Conservation (phyloP, 495 filamentous ascomycete genomes). For the Neohortaea acidophila region DNA sequence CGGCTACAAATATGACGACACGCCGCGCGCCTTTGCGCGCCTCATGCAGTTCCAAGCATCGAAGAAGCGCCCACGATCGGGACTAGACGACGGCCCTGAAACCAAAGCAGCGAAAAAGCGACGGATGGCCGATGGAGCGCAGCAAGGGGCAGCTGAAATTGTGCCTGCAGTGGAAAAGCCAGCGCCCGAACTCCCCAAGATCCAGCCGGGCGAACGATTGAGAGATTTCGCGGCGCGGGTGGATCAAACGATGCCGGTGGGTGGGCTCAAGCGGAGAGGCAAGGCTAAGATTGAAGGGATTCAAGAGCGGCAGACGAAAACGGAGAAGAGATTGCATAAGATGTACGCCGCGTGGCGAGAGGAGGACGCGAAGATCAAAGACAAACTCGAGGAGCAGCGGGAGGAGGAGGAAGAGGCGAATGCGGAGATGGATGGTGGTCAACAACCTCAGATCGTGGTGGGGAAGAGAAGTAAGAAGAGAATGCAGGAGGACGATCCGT, state of each 20-base stretch:
- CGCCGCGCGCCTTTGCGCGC: conserved; percentile 68
- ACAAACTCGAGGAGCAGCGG: conserved; percentile 43
- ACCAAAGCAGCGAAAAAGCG: conserved; percentile 23
- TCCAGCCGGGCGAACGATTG: conserved; percentile 67
- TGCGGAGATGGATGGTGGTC: conserved; percentile 36
- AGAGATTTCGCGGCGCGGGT: conserved; percentile 74
- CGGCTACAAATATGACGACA: conserved; percentile 48
- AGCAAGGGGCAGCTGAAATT: background rate
- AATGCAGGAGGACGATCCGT: conserved; percentile 58
- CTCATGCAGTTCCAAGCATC: conserved; percentile 52
- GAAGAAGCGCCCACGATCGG: conserved; percentile 39
- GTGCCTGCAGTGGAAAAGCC: background rate
- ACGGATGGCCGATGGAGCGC: conserved; percentile 18
- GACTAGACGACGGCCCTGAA: conserved; percentile 50
- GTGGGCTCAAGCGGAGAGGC: conserved; percentile 28
- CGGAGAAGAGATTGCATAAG: conserved; percentile 66
- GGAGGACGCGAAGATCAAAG: conserved; percentile 41
- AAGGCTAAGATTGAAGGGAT: conserved; percentile 33
- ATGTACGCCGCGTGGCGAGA: conserved; percentile 70
- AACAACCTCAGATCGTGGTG: conserved; percentile 34
- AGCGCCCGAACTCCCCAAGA: conserved; percentile 38
- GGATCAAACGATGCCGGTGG: conserved; percentile 66
- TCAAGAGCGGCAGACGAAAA: conserved; percentile 50
- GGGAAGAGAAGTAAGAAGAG: conserved; percentile 32
- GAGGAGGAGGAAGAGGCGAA: conserved; percentile 52